phyloP scores from a whole-genome alignment of 345 rosid species.

The Ceriops decandra region DNA sequence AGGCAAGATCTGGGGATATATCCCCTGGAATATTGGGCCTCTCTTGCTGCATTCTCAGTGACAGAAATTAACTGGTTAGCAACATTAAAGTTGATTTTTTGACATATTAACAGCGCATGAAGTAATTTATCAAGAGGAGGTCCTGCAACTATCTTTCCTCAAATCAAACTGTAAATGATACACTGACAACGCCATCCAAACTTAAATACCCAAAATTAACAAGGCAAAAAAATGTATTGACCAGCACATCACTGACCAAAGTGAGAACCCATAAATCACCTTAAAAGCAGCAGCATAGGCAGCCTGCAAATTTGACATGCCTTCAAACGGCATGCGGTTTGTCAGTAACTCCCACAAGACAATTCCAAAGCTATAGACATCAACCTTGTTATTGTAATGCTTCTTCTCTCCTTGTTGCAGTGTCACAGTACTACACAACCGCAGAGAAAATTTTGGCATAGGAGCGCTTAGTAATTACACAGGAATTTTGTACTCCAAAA shows the following conservation, averaged over 20 bases:
- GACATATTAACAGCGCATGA: background rate
- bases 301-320: slow-evolving; percentile 98
- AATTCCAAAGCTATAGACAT: slow-evolving; percentile 95
- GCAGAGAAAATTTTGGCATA: slow-evolving; percentile 25
- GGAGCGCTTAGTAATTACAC: background rate
- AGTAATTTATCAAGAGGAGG: too few species aligned
- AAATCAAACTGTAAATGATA: too few species aligned
- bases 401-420: slow-evolving; percentile 95
- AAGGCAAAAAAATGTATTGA: too few species aligned
- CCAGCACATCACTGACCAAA: background rate
- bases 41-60: slow-evolving; percentile 60
- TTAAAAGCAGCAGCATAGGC: slow-evolving; percentile 98
- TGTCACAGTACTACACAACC: slow-evolving; percentile 96
- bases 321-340: slow-evolving; percentile 93
- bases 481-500: too few species aligned
- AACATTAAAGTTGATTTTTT: background rate
- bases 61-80: slow-evolving; percentile 16
- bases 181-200: too few species aligned
- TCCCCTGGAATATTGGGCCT: slow-evolving; percentile 72
- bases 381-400: slow-evolving; percentile 95
- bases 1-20: slow-evolving; percentile 75
- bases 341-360: slow-evolving; percentile 91
- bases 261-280: slow-evolving; percentile 32
- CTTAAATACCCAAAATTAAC: too few species aligned
- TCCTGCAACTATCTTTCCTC: too few species aligned